Evolutionary conservation across 1,284 basidiomycete genomes (phyloP).

Genomic region (Ustilago trichophora): DNA sequence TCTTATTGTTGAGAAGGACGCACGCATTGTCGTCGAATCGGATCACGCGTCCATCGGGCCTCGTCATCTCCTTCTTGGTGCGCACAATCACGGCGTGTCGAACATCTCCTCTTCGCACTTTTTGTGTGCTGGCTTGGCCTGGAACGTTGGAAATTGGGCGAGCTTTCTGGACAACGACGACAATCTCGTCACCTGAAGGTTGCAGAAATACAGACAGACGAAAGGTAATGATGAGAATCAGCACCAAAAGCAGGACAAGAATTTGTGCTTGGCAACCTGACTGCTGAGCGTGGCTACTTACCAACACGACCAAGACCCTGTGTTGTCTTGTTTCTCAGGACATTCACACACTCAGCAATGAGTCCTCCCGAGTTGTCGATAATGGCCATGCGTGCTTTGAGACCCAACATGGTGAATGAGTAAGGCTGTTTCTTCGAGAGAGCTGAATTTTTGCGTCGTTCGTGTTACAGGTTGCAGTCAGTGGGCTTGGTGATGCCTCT

Average conservation of each 20-base stretch:
- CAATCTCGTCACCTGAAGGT: conserved; percentile 85
- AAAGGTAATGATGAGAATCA: neutral
- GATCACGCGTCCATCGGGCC: conserved; percentile 86
- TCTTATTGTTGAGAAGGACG: conserved; percentile 93
- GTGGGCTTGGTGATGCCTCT: too few relatives aligned
- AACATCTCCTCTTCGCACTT: conserved; percentile 88
- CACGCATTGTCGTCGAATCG: conserved; percentile 98
- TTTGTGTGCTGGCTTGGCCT: conserved; percentile 69
- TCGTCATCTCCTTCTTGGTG: conserved; percentile 80
- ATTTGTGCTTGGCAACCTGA: too few relatives aligned
- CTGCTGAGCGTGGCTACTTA: conserved; percentile 47
- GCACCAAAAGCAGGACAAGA: neutral
- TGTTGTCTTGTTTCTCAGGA: conserved; percentile 90
- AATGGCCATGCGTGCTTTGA: conserved; percentile 71
- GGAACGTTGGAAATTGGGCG: conserved; percentile 73
- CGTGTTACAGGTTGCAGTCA: too few relatives aligned
- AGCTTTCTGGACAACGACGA: conserved; percentile 93
- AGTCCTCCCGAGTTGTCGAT: conserved; percentile 99
- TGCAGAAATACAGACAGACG: conserved; percentile 68
- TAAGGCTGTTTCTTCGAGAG: neutral
- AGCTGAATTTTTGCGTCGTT: too few relatives aligned
- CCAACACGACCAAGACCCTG: conserved; percentile 76
- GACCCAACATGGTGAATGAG: conserved; percentile 58
- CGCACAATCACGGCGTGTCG: conserved; percentile 93
- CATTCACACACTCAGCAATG: conserved; percentile 94